Percentiles rank a stretch among this genome's conserved stretches.
Conservation (phyloP, 257 asterid genomes). For the Apocynum venetum region DNA sequence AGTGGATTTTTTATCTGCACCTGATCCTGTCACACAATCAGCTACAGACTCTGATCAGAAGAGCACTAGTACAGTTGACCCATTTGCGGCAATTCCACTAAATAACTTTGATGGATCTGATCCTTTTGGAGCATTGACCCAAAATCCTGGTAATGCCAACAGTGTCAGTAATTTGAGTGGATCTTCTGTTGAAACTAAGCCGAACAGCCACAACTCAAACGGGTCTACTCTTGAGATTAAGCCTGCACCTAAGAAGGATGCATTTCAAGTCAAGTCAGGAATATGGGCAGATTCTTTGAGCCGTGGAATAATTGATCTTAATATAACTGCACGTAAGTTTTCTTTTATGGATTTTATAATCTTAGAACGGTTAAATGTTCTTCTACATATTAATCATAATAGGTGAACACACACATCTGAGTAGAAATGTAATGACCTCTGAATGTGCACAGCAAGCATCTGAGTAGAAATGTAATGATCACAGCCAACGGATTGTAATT, state of each 20-base stretch:
- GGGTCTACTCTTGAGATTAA: constrained; percentile 33
- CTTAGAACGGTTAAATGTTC: neutral
- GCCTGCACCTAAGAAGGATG: constrained; percentile 41
- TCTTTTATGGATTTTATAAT: constrained; percentile 2
- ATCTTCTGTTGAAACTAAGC: constrained; percentile 29
- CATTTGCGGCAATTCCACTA: constrained; percentile 76
- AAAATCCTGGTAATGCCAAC: constrained; percentile 34
- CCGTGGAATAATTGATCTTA: constrained; percentile 88
- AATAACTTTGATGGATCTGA: constrained; percentile 64
- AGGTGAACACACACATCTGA: neutral
- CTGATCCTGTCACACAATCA: constrained; percentile 48
- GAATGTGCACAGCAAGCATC: neutral
- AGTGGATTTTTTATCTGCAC: constrained; percentile 62
- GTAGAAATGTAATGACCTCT: neutral
- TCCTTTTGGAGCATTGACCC: constrained; percentile 55
- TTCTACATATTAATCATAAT: neutral
- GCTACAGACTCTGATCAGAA: constrained; percentile 35
- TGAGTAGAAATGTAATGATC: neutral
- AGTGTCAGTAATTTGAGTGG: constrained; percentile 27
- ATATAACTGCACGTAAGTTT: constrained; percentile 84
- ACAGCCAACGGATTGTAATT: neutral
- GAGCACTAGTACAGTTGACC: constrained; percentile 46
- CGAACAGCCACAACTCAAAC: constrained; percentile 21
- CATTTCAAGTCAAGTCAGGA: constrained; percentile 92
- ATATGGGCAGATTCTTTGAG: constrained; percentile 98